These are phyloP conservation scores for Microsporum ferrugineum DNA, from an alignment of 2,329 filamentous ascomycete species.

Conservation along the genomic window DNA sequence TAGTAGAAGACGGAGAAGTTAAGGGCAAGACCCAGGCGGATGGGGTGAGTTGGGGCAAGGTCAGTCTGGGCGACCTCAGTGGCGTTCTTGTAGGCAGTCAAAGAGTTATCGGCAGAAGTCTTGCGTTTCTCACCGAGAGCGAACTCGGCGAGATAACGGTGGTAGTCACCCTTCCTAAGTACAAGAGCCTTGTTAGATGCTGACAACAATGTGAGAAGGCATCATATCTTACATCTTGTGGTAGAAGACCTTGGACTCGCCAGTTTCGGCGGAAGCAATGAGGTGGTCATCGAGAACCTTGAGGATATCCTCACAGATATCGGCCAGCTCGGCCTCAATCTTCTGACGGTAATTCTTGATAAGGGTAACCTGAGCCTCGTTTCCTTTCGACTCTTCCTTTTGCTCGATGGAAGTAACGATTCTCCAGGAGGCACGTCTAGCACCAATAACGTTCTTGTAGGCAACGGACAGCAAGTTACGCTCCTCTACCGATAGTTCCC, in stretches of 20 bases:
- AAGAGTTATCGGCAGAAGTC: constrained; percentile 82
- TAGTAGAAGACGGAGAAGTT: constrained; percentile 99
- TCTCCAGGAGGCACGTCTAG: constrained; percentile 93
- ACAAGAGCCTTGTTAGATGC: neutral
- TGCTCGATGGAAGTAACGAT: constrained; percentile 98
- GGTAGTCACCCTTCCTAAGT: constrained; percentile 94
- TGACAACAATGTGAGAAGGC: constrained; percentile 10
- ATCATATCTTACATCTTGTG: constrained; percentile 76
- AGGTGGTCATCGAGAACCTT: constrained; percentile 88
- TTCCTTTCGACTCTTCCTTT: constrained; percentile 99
- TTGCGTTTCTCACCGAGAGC: constrained; percentile 90
- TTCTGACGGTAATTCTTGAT: constrained; percentile 99
- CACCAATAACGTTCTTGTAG: constrained; percentile 98
- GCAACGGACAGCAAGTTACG: constrained; percentile 94
- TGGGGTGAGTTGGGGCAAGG: constrained; percentile 82
- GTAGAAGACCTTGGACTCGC: constrained; percentile 99
- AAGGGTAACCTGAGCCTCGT: constrained; percentile 73
- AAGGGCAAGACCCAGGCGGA: constrained; percentile 79
- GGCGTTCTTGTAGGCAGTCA: constrained; percentile 92
- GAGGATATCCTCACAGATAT: constrained; percentile 96
- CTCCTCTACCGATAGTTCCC: constrained; percentile 80
- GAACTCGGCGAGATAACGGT: constrained; percentile 97
- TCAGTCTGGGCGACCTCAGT: constrained; percentile 84
- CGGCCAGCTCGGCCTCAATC: constrained; percentile 92
- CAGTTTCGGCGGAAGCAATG: constrained; percentile 85